phyloP scores from a whole-genome alignment of 768 basidiomycete genomes.

The Multifurca ochricompacta region DNA sequence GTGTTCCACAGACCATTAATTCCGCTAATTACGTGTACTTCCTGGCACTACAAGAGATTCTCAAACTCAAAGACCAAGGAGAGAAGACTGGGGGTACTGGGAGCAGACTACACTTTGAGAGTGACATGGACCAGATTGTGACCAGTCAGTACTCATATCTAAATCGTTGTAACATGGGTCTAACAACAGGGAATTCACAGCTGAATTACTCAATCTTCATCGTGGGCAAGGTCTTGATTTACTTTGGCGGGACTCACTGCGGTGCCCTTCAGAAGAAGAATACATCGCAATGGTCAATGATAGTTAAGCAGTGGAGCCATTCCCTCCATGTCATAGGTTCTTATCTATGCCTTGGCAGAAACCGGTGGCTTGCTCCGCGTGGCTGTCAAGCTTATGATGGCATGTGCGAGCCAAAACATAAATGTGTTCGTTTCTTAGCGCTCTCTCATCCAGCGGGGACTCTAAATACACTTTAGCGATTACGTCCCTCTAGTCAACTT shows the following conservation, averaged over 20 bases:
- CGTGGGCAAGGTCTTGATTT: slow-evolving; percentile 94
- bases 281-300: slow-evolving; percentile 96
- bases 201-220: slow-evolving; percentile 45
- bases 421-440: slow-evolving; percentile 39
- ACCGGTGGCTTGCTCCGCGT: slow-evolving; percentile 91
- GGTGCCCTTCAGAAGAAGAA: slow-evolving; percentile 90
- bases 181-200: slow-evolving; percentile 13
- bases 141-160: slow-evolving; percentile 46
- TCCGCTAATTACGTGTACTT: slow-evolving; percentile 97
- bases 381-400: slow-evolving; percentile 96
- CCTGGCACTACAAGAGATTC: slow-evolving; percentile 81
- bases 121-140: slow-evolving; percentile 60
- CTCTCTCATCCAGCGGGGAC: not conserved
- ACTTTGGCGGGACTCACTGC: slow-evolving; percentile 86
- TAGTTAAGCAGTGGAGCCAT: slow-evolving; percentile 42
- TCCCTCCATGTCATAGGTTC: not conserved
- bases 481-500: slow-evolving; percentile 91
- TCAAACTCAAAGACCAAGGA: slow-evolving; percentile 38
- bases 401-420: slow-evolving; percentile 56
- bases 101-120: slow-evolving; percentile 27
- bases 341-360: slow-evolving; percentile 43
- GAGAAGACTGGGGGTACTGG: not conserved
- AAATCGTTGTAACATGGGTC: not conserved
- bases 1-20: slow-evolving; percentile 94
- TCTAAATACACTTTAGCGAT: slow-evolving; percentile 41